phyloP scores from a whole-genome alignment of 2,329 filamentous ascomycete species.

The Fusarium sp. region DNA sequence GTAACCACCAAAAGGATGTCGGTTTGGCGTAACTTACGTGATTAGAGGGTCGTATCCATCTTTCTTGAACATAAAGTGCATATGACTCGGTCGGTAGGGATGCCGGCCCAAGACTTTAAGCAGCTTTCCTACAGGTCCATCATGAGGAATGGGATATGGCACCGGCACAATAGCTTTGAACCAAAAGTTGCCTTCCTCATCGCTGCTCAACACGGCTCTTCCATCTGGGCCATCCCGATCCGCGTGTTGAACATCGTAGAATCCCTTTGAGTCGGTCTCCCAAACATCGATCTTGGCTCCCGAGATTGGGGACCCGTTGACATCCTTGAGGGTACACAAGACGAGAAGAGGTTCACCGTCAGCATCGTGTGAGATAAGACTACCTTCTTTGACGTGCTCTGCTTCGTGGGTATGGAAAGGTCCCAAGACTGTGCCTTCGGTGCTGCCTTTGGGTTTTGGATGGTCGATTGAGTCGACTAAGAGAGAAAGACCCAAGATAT shows the following conservation, averaged over 20 bases:
- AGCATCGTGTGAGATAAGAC: slow-evolving; percentile 72
- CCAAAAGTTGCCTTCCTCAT: slow-evolving; percentile 66
- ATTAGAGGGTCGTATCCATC: slow-evolving; percentile 30
- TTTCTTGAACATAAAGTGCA: slow-evolving; percentile 87
- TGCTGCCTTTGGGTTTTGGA: slow-evolving; percentile 75
- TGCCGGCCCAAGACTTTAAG: slow-evolving; percentile 77
- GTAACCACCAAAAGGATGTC: rapidly evolving
- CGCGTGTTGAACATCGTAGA: slow-evolving; percentile 81
- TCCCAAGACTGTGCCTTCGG: slow-evolving; percentile 82
- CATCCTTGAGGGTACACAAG: slow-evolving; percentile 75
- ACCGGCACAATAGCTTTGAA: slow-evolving; percentile 89
- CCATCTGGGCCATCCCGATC: slow-evolving; percentile 61
- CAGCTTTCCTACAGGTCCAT: slow-evolving; percentile 84
- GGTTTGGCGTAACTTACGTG: slow-evolving; percentile 3
- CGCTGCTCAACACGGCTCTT: slow-evolving; percentile 49
- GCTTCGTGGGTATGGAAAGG: slow-evolving; percentile 86
- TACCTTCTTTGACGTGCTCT: slow-evolving; percentile 64
- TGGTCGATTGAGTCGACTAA: slow-evolving; percentile 83
- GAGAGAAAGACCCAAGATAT: slow-evolving; percentile 79
- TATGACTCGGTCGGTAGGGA: slow-evolving; percentile 80
- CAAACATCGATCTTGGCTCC: slow-evolving; percentile 80
- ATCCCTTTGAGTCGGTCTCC: slow-evolving; percentile 81
- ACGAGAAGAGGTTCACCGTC: slow-evolving; percentile 76
- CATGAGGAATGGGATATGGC: slow-evolving; percentile 85
- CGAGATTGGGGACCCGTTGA: slow-evolving; percentile 68